phyloP scores from a whole-genome alignment of 2,329 filamentous ascomycete genomes.

The Xylariaceae sp. region DNA sequence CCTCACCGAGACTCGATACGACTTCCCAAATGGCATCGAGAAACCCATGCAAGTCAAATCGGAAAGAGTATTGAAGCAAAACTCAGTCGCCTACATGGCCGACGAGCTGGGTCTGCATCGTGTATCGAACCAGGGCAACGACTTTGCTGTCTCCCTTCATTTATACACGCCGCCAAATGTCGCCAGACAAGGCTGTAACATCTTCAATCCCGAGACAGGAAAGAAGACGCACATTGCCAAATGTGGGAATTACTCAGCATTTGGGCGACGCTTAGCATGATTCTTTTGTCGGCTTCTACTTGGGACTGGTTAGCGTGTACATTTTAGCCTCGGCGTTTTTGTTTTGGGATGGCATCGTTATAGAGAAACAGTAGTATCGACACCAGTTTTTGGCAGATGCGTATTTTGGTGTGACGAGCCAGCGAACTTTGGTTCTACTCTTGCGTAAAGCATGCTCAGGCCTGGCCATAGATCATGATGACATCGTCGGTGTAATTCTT shows the following conservation, averaged over 20 bases:
- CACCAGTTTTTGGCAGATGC: no score
- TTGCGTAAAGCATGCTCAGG: no score
- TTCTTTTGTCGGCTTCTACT: constrained; percentile 2
- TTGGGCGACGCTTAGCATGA: constrained; percentile 46
- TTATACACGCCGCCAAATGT: constrained; percentile 88
- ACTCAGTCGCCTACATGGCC: constrained; percentile 85
- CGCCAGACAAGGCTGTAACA: constrained; percentile 73
- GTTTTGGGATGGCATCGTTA: no score
- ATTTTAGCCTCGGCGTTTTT: no score
- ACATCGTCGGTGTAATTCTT: no score
- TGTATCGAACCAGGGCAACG: constrained; percentile 69
- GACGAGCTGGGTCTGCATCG: constrained; percentile 84
- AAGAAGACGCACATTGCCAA: constrained; percentile 67
- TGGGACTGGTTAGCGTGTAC: not conserved
- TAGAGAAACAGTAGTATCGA: no score
- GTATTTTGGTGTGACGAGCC: no score
- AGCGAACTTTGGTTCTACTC: no score
- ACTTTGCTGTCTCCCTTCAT: constrained; percentile 82
- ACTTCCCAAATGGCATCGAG: constrained; percentile 57
- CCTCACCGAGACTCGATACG: constrained; percentile 77
- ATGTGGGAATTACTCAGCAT: constrained; percentile 67
- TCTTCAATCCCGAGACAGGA: constrained; percentile 76
- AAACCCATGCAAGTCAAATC: constrained; percentile 61
- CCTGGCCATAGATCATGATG: no score
- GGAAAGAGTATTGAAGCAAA: constrained; percentile 63